Percentiles rank a stretch among this genome's conserved stretches.
Conservation (phyloP, 2,329 filamentous ascomycete genomes). For the Colletotrichum tamarilloi region DNA sequence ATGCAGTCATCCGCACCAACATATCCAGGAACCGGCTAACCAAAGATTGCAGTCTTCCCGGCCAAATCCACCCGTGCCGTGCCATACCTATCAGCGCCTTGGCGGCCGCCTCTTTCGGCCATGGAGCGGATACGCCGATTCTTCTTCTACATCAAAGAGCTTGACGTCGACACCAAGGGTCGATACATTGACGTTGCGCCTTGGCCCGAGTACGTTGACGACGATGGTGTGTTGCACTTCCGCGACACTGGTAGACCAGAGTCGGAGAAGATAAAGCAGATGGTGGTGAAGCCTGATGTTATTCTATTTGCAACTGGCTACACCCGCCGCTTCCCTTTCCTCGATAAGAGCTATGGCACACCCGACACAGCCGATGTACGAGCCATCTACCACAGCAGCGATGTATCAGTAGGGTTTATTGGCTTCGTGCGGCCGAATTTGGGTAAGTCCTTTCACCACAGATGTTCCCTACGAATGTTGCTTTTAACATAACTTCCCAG, state of each 20-base stretch:
- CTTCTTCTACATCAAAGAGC: conserved; percentile 44
- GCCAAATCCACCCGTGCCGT: conserved; percentile 48
- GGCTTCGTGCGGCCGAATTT: conserved; percentile 59
- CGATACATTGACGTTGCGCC: conserved; percentile 50
- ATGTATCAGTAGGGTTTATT: conserved; percentile 55
- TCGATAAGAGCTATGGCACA: conserved; percentile 47
- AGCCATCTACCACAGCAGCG: conserved; percentile 58
- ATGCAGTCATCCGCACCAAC: background rate
- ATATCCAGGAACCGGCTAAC: background rate
- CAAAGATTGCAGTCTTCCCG: conserved; percentile 42
- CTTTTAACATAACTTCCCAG: background rate
- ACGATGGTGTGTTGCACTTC: conserved; percentile 47
- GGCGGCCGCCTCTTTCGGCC: conserved; percentile 41
- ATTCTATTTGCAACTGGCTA: conserved; percentile 52
- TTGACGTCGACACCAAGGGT: conserved; percentile 37
- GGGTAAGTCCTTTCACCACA: conserved; percentile 38
- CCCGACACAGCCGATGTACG: conserved; percentile 62
- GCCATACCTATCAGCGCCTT: conserved; percentile 47
- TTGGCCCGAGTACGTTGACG: conserved; percentile 46
- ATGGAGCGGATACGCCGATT: conserved; percentile 45
- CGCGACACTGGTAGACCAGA: conserved; percentile 44
- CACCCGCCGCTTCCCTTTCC: conserved; percentile 46
- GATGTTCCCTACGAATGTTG: background rate
- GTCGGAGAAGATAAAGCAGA: conserved; percentile 42
- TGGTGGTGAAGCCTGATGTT: conserved; percentile 47